Evolutionary conservation across 768 basidiomycete genomes (phyloP), one percentile per base, ranked within the genome.

Genomic region (Boletus barrowsii): DNA sequence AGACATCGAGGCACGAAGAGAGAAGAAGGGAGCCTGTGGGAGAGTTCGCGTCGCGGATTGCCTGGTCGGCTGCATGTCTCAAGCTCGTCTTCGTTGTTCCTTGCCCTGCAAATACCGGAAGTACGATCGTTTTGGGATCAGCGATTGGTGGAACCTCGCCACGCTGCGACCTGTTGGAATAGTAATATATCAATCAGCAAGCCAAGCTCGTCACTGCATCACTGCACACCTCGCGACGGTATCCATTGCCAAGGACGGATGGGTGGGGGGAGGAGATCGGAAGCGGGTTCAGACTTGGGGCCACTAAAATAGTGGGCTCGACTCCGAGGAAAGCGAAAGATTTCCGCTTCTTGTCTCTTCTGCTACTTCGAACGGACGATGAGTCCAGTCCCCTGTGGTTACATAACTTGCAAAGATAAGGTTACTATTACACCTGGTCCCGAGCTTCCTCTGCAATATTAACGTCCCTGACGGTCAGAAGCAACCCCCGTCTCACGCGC

Each of bases 81-180:
- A 73, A 56, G 44, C 70, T 72, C 22, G 71, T 56, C 13, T 68
- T 66, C 11, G 72, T 47, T 4, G 77, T 74, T 3, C 81, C 84
- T 61, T 86, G 84, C 7, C 83, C 83, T 42, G 79, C 73, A 59
- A 86, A 86, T 17, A 83, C 66, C 4, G 80, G 83, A 42, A 85
- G 60, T 26, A 60, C 13, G 54, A 71, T 48, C 20, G n/a, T 40
- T 10, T 10, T 42, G 0, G 32, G 13, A 26, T 47, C 43, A 49
- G 53, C 49, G 57, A 40, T 32, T 26, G 37, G 22, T 26, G 37
- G 22, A 59, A 62, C 63, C 11, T 47, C 26, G 32, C 30, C 42
- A 7, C 42, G 24, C 17, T 37, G 24, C 8, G 7, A 44, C 20
- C 55, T 57, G 47, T 10, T 24, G 18, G 30, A 32, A 9, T 29